A percentile compares a stretch with the other conserved stretches of the same genome.
Conservation (phyloP, 257 asterid genomes). For the Striga asiatica region DNA sequence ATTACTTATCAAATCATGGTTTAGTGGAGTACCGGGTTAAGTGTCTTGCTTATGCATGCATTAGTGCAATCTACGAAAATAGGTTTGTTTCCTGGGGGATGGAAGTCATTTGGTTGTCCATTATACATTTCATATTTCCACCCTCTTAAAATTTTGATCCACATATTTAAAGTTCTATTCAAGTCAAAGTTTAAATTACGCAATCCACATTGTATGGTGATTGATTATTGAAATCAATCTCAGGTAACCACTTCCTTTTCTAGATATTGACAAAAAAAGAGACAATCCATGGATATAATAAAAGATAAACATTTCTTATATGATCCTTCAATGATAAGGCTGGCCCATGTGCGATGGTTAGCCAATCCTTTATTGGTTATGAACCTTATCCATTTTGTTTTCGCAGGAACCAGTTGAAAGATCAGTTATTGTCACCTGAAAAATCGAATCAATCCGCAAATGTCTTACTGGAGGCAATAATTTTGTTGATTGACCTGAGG, state of each 20-base stretch:
- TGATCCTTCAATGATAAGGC: not conserved
- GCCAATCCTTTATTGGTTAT: constrained; percentile 11
- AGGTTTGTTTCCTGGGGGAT: constrained; percentile 38
- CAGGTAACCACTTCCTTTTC: not conserved
- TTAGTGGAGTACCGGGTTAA: constrained; percentile 78
- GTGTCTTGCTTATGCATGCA: constrained; percentile 53
- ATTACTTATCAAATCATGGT: constrained; percentile 40
- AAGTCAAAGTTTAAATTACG: not conserved
- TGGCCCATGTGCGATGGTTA: constrained; percentile 6
- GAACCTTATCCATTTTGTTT: constrained; percentile 15
- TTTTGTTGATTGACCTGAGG: constrained; percentile 42
- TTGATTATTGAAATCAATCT: not conserved
- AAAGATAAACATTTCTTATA: not conserved
- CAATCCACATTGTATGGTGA: not conserved
- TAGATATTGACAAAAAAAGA: constrained; percentile 1
- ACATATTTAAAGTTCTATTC: constrained; percentile 6
- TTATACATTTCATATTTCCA: not conserved
- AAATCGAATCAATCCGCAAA: constrained; percentile 38
- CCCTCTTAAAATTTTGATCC: constrained; percentile 6
- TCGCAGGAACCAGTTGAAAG: constrained; percentile 51
- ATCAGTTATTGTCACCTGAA: constrained; percentile 41
- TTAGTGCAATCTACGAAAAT: constrained; percentile 59
- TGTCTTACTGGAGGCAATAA: constrained; percentile 54
- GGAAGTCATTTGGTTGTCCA: not conserved
- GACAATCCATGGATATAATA: too few species aligned